A percentile compares a stretch with the other conserved stretches of the same genome.
phyloP scores from a whole-genome alignment of 495 filamentous ascomycete species.

The Trichoderma parareesei region DNA sequence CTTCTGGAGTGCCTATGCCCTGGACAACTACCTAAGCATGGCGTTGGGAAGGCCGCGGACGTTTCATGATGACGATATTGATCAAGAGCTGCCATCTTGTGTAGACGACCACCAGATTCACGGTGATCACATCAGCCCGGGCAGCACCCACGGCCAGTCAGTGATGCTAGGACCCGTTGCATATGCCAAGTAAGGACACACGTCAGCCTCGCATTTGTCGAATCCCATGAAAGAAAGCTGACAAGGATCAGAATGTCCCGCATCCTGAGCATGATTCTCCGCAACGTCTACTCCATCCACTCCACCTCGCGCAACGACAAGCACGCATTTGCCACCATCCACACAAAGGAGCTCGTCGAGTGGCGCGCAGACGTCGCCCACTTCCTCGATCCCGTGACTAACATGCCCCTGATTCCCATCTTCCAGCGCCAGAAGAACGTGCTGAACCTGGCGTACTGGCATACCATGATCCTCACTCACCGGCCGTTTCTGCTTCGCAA shows the following conservation, averaged over 20 bases:
- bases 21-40: slow-evolving; percentile 27
- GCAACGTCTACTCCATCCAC: slow-evolving; percentile 21
- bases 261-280: slow-evolving; percentile 19
- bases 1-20: slow-evolving; percentile 27
- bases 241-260: slow-evolving; percentile 14
- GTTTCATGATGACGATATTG: slow-evolving; percentile 28
- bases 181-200: slow-evolving; percentile 11
- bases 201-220: background rate
- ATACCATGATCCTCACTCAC: slow-evolving; percentile 46
- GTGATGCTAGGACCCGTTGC: slow-evolving; percentile 37
- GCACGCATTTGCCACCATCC: slow-evolving; percentile 15
- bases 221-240: background rate
- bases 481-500: slow-evolving; percentile 46
- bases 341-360: slow-evolving; percentile 15
- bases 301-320: slow-evolving; percentile 15
- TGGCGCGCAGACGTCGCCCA: slow-evolving; percentile 19
- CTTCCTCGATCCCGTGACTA: slow-evolving; percentile 19
- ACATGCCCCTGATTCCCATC: slow-evolving; percentile 20
- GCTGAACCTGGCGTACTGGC: slow-evolving; percentile 45
- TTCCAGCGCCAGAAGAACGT: slow-evolving; percentile 43
- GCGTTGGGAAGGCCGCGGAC: slow-evolving; percentile 22
- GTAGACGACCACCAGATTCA: slow-evolving; percentile 25
- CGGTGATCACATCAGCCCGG: background rate
- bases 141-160: slow-evolving; percentile 24
- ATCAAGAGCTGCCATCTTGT: slow-evolving; percentile 29